These are phyloP conservation scores for Aspergillus nanangensis DNA, from an alignment of 495 filamentous ascomycete species.

Conservation along the genomic window DNA sequence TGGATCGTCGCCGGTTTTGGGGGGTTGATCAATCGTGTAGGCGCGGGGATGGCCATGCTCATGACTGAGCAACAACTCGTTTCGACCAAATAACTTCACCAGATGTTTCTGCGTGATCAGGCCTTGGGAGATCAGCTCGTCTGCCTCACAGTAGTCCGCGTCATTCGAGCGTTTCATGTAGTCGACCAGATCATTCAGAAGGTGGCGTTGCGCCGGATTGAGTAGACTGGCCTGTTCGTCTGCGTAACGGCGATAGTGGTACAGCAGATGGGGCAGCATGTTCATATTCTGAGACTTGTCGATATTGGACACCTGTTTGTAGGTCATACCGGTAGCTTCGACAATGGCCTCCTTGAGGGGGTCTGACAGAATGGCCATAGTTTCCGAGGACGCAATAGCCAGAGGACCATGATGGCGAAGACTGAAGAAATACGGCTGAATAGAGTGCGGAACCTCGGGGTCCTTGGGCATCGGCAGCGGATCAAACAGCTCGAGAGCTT, in stretches of 20 bases:
- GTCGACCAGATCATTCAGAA: too few relatives aligned
- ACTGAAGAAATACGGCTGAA: background rate
- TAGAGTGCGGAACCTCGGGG: background rate
- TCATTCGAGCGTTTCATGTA: too few relatives aligned
- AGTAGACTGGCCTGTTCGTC: too few relatives aligned
- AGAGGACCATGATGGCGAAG: background rate
- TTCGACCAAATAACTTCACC: background rate
- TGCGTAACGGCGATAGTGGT: too few relatives aligned
- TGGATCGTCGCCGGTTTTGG: too few relatives aligned
- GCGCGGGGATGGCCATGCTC: background rate
- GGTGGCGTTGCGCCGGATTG: too few relatives aligned
- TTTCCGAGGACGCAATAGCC: background rate
- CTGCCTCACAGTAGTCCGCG: background rate
- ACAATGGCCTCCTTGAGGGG: background rate
- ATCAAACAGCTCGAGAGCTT: background rate
- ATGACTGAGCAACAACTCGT: background rate
- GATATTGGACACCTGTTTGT: too few relatives aligned
- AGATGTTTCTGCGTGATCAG: background rate
- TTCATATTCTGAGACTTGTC: too few relatives aligned
- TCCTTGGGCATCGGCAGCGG: background rate
- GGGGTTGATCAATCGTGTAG: background rate
- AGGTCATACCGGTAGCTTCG: background rate
- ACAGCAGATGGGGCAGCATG: too few relatives aligned
- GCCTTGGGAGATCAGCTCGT: background rate
- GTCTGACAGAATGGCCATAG: background rate